Base-by-base conservation (phyloP, 176 grass and related monocot genomes). In the Oryza officinalis region DNA sequence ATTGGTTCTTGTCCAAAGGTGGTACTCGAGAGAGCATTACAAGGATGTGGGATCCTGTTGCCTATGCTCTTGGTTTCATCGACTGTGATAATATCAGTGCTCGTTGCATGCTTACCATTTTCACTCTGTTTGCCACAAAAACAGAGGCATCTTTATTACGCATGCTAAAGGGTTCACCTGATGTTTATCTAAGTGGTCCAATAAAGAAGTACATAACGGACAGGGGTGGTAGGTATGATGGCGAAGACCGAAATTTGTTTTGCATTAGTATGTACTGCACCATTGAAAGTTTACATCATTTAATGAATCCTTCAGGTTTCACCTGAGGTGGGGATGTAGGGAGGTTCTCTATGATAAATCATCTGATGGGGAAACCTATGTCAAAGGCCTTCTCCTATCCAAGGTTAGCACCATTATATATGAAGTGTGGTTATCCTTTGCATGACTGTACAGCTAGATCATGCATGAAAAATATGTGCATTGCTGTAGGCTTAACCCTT, bases 11-110 rank as follows among this genome's bases (percentile, higher is more conserved):
- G 77, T 95, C 93, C n/a, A 98, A 90, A 95, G 96, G 96, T 49
- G 96, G 96, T 83, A 92, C 87, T 76, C 89, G 96, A 20, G 80
- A 72, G 71, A 98, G 96, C 83, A 98, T 98, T 38, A 81, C 67
- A 45, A 93, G 91, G 87, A 88, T 98, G 91, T 98, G 96, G 96
- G 96, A 98, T 91, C 96, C 96, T 61, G 96, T 98, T 93, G 96
- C 96, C 77, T 98, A 95, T 50, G 96, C 96, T 82, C 79, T 98
- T 75, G 96, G 96, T 81, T 98, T 98, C 83, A 98, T 98, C 66
- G 93, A 98, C 84, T 98, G 96, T 82, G 96, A 98, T 84, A 98
- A 98, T 89, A 98, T 98, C 65, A 98, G 96, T 93, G 96, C 96
- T 27, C 88, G 96, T 65, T 98, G 96, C 81, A 98, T 98, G 96